phyloP scores from a whole-genome alignment of 768 basidiomycete species.

The Boletus pseudopeckii region DNA sequence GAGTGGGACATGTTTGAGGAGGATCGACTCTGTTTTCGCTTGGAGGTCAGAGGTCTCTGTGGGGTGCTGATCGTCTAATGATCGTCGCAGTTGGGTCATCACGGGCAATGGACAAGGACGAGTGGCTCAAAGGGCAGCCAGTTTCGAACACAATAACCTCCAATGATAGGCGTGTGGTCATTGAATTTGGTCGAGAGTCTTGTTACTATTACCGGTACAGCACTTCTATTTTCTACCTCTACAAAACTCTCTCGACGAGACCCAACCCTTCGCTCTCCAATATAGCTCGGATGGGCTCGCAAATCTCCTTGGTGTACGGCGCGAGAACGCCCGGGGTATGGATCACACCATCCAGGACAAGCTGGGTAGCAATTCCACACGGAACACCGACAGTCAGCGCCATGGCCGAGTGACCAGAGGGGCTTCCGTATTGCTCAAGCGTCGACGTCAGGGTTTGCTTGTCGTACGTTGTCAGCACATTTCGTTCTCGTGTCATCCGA shows the following conservation, averaged over 20 bases:
- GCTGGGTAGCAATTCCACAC: slow-evolving; percentile 90
- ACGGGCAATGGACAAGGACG: background rate
- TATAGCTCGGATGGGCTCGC: slow-evolving; percentile 63
- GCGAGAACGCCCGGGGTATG: slow-evolving; percentile 75
- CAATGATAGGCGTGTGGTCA: background rate
- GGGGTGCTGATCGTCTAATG: slow-evolving; percentile 55
- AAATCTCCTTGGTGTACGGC: slow-evolving; percentile 85
- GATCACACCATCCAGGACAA: slow-evolving; percentile 85
- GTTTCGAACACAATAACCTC: background rate
- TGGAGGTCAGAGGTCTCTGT: slow-evolving; percentile 65
- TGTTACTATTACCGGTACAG: background rate
- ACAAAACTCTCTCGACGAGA: slow-evolving; percentile 66
- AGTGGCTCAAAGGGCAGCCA: background rate
- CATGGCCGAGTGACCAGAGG: slow-evolving; percentile 84
- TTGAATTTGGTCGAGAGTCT: background rate
- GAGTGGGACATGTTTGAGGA: slow-evolving; percentile 52
- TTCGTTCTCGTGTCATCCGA: background rate
- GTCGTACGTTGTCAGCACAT: slow-evolving; percentile 1
- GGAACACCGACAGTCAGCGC: slow-evolving; percentile 88
- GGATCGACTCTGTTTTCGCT: slow-evolving; percentile 59
- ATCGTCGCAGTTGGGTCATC: slow-evolving; percentile 28
- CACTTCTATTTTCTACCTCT: slow-evolving; percentile 16
- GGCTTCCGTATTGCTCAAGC: slow-evolving; percentile 82
- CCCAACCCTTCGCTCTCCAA: slow-evolving; percentile 76
- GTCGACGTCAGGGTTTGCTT: slow-evolving; percentile 89